Conservation (phyloP, 768 basidiomycete genomes). For the Boletellus ananas region DNA sequence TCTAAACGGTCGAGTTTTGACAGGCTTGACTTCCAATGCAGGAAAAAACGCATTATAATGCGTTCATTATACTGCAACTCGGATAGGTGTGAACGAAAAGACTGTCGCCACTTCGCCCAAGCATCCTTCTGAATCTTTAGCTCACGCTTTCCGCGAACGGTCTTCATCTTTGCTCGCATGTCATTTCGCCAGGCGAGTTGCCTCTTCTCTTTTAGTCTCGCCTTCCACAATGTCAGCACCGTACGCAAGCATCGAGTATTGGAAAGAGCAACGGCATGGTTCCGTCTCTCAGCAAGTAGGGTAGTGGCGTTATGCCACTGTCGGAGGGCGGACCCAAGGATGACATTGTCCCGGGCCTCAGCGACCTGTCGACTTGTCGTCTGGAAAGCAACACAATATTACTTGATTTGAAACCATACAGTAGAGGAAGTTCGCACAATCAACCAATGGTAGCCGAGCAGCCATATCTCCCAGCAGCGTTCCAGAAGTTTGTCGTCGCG, state of each 20-base stretch:
- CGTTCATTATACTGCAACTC: conserved; percentile 47
- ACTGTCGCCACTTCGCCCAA: conserved; percentile 66
- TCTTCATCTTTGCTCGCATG: conserved; percentile 70
- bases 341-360: conserved; percentile 62
- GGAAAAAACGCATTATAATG: conserved; percentile 42
- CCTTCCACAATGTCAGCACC: conserved; percentile 51
- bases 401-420: conserved; percentile 13
- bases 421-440: conserved; percentile 45
- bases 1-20: conserved; percentile 42
- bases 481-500: conserved; percentile 59
- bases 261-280: conserved; percentile 42
- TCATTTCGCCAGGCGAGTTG: conserved; percentile 61
- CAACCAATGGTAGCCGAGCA: conserved; percentile 67
- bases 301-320: conserved; percentile 52
- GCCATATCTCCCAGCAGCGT: conserved; percentile 76
- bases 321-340: conserved; percentile 55
- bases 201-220: conserved; percentile 48
- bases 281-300: conserved; percentile 36
- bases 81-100: conserved; percentile 48
- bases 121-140: conserved; percentile 49
- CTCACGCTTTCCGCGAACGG: conserved; percentile 54
- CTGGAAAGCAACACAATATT: conserved; percentile 35
- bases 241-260: conserved; percentile 42
- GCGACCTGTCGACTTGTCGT: conserved; percentile 67
- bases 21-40: conserved; percentile 51